These are phyloP conservation scores for Agrocybe praecox DNA, from an alignment of 768 basidiomycete genomes.

Conservation along the genomic window DNA sequence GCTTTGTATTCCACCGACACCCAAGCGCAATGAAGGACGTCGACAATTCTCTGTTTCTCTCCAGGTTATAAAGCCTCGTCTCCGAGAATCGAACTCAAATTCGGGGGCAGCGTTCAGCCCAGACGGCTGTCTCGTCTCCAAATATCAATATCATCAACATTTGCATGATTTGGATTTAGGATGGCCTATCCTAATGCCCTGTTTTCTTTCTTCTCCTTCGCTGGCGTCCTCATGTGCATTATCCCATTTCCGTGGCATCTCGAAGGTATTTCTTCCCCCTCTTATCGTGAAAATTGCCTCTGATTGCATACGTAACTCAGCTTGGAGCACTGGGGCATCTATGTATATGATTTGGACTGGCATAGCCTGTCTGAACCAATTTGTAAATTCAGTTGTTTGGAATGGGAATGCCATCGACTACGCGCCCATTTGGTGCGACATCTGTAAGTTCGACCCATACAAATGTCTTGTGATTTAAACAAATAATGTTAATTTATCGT, in stretches of 20 bases:
- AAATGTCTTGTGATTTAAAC: no score
- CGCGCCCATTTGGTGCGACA: conserved; percentile 69
- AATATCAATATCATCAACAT: background rate
- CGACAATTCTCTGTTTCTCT: no score
- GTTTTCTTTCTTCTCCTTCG: conserved; percentile 52
- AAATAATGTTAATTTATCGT: background rate
- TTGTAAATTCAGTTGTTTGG: conserved; percentile 76
- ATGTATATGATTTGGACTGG: conserved; percentile 71
- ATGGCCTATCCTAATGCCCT: conserved; percentile 43
- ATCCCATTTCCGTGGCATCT: conserved; percentile 73
- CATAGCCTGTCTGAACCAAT: conserved; percentile 54
- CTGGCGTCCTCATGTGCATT: conserved; percentile 53
- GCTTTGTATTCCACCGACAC: no score
- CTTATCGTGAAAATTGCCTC: background rate
- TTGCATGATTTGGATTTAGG: background rate
- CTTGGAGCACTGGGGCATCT: conserved; percentile 68
- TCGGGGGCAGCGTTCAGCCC: no score
- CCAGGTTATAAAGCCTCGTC: no score
- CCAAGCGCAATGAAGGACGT: no score
- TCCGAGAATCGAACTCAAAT: no score
- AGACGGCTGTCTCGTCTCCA: background rate
- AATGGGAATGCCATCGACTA: conserved; percentile 52
- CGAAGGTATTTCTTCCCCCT: conserved; percentile 41
- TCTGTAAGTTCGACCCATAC: conserved; percentile 35
- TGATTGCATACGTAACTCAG: conserved; percentile 22